A percentile compares a stretch with the other conserved stretches of the same genome.
Conservation (phyloP, 345 rosid species). For the Boechera stricta region DNA sequence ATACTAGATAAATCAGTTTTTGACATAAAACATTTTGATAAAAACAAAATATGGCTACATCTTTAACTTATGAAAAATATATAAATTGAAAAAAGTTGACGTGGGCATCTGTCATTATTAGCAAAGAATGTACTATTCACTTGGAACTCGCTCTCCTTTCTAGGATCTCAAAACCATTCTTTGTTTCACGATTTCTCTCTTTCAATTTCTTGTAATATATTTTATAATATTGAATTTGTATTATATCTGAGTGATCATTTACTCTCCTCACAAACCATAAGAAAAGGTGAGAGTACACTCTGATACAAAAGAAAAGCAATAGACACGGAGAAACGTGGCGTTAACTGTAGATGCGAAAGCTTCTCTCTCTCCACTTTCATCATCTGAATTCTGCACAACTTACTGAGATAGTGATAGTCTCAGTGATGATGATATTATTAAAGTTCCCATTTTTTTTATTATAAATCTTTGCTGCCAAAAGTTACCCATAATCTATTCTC, state of each 20-base stretch:
- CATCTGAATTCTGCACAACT: conserved; percentile 41
- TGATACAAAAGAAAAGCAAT: conserved; percentile 42
- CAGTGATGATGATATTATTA: conserved; percentile 47
- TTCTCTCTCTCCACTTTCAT: conserved; percentile 46
- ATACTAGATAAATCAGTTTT: background rate
- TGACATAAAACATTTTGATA: too few relatives aligned
- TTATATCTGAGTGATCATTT: conserved; percentile 36
- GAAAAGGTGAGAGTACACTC: conserved; percentile 33
- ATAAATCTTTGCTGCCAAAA: conserved; percentile 34
- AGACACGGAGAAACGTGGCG: conserved; percentile 49
- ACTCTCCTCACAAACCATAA: conserved; percentile 37
- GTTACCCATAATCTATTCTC: conserved; percentile 30
- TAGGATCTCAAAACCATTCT: conserved; percentile 46
- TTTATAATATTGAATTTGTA: background rate
- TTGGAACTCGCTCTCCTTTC: conserved; percentile 46
- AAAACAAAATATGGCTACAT: background rate
- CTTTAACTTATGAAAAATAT: conserved; percentile 12
- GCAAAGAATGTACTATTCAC: conserved; percentile 41
- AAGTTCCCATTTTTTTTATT: conserved; percentile 7
- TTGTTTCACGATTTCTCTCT: conserved; percentile 39
- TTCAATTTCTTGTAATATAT: conserved; percentile 26
- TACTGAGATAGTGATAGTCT: conserved; percentile 51
- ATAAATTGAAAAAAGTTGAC: conserved; percentile 9
- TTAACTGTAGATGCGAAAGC: conserved; percentile 50
- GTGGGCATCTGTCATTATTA: conserved; percentile 36